Evolutionary conservation across 768 basidiomycete species (phyloP), one percentile per base, ranked within the genome.

Genomic region (Boletus pseudo-olivaceus): DNA sequence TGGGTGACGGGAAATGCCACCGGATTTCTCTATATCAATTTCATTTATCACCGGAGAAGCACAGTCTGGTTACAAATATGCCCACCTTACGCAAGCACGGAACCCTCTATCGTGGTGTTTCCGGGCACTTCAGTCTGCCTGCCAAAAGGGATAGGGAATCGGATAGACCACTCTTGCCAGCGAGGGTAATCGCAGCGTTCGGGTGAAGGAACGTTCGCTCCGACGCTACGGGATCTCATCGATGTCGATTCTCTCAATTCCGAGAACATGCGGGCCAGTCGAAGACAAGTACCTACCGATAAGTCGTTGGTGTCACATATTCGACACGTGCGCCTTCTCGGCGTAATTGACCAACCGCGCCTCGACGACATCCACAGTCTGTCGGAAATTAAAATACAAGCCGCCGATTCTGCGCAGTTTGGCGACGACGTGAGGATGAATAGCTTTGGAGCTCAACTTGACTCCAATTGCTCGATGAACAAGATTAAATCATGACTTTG

Each of bases 41-140:
- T 65, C 66, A 66, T 66, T 58, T 58, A 66, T 66, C 66, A 58
- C 45, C 52, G 51, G 58, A 49, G 66, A 65, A 60, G 53, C 41
- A 10, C 32, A 35, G 39, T 39, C 42, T 55, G 60, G 57, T 60
- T 54, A 57, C 60, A 45, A 60, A 66, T 49, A 47, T 17, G 42
- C 61, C 54, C 63, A 66, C 63, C 60, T 63, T 61, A 58, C 53
- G 55, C 40, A 55, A 65, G 32, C 47, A 27, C 32, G 11, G 41
- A 41, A 43, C 32, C 34, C 26, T 51, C 58, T n/a, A 14, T 41
- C 40, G 41, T 39, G 41, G 41, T 26, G 26, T 33, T 45, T 49
- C 54, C 47, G 41, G 40, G 38, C 23, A 23, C 23, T 23, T 8
- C 32, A 33, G n/a, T n/a, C n/a, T n/a, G n/a, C n/a, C n/a, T n/a